Conservation (phyloP, 108 stramenopile genomes). For the Epithemia pelagica region DNA sequence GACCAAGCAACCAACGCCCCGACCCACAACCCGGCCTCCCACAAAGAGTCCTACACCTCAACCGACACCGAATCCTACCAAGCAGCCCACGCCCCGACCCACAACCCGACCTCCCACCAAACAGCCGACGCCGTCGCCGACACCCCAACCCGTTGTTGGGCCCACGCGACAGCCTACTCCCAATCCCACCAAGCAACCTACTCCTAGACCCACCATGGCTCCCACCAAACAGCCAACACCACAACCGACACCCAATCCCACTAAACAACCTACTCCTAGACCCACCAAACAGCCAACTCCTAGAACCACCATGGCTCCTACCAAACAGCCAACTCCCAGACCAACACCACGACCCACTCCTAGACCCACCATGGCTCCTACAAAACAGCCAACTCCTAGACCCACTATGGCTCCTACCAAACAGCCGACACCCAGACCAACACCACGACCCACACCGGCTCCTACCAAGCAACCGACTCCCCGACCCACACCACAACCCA, state of each 20-base stretch:
- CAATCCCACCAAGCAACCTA: neutral
- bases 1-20: neutral
- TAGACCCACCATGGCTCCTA: neutral
- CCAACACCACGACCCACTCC: slow-evolving; percentile 1
- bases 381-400: neutral
- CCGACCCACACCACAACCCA: slow-evolving; percentile 3
- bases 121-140: neutral
- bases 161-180: neutral
- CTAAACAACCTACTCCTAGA: neutral
- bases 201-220: neutral
- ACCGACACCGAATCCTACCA: neutral
- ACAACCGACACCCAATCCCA: neutral
- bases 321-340: neutral
- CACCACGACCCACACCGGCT: neutral
- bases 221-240: neutral
- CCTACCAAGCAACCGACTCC: slow-evolving; percentile 1
- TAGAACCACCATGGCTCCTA: neutral
- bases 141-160: neutral
- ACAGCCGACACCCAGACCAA: neutral
- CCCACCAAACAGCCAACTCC: neutral
- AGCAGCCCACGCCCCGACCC: neutral
- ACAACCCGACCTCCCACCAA: neutral
- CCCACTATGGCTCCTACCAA: neutral
- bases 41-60: neutral
- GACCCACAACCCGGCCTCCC: neutral